Percentiles rank a stretch among this genome's conserved stretches.
Evolutionary conservation across 2,329 filamentous ascomycete species (phyloP).

Genomic region (Verticillium nonalfalfae): DNA sequence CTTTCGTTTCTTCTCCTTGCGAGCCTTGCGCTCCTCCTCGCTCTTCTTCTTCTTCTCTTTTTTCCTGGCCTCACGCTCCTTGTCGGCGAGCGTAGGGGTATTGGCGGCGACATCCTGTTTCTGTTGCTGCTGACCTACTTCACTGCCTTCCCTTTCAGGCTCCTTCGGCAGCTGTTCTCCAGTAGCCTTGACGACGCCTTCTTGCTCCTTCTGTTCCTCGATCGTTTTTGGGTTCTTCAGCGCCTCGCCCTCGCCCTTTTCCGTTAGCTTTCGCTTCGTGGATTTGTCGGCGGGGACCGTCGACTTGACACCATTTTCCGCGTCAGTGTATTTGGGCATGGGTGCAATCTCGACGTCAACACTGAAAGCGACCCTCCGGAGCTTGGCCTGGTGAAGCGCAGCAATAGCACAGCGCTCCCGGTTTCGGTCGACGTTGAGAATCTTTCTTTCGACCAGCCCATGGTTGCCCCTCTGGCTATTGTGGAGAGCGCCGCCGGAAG

Average conservation of each 20-base stretch:
- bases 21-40: constrained; percentile 85
- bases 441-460: constrained; percentile 69
- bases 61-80: constrained; percentile 56
- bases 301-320: constrained; percentile 32
- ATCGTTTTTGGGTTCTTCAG: constrained; percentile 59
- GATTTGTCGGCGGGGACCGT: constrained; percentile 30
- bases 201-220: constrained; percentile 49
- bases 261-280: constrained; percentile 56
- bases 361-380: constrained; percentile 87
- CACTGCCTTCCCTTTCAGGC: constrained; percentile 26
- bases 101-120: constrained; percentile 11
- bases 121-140: constrained; percentile 3
- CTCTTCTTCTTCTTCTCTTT: constrained; percentile 96
- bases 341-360: constrained; percentile 97
- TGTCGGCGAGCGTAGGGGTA: constrained; percentile 12
- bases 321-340: constrained; percentile 69
- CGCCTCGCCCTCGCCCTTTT: constrained; percentile 68
- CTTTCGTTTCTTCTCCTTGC: constrained; percentile 81
- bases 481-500: constrained; percentile 47
- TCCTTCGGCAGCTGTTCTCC: constrained; percentile 32
- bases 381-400: constrained; percentile 73
- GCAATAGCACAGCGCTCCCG: constrained; percentile 73
- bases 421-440: constrained; percentile 79
- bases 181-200: constrained; percentile 30
- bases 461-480: constrained; percentile 47